Evolutionary conservation across 2,329 filamentous ascomycete genomes (phyloP).

Genomic region (Elsinoe perseae): DNA sequence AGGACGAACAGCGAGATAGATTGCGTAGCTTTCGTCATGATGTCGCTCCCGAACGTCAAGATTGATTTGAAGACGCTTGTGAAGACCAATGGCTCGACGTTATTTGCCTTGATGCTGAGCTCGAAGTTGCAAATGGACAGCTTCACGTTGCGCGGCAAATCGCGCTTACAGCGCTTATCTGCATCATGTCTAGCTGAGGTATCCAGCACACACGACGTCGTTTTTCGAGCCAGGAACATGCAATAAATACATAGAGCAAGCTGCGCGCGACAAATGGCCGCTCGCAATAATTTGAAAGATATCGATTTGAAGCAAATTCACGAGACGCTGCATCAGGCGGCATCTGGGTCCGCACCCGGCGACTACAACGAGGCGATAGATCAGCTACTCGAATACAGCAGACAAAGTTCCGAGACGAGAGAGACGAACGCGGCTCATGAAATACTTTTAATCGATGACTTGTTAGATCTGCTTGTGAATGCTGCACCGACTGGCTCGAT

Average conservation of each 20-base stretch:
- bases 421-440: conserved; percentile 2
- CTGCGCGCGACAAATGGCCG: not conserved
- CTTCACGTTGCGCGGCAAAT: conserved; percentile 14
- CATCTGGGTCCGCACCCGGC: not conserved
- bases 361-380: not conserved
- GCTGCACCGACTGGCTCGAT: not conserved
- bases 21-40: conserved; percentile 90
- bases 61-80: not conserved
- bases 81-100: not conserved
- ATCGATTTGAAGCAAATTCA: not conserved
- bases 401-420: conserved; percentile 8
- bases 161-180: not conserved
- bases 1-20: conserved; percentile 82
- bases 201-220: not conserved
- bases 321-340: not conserved
- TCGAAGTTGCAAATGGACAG: not conserved
- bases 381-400: conserved; percentile 10
- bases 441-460: not conserved
- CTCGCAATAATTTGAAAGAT: too few relatives aligned
- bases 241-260: not conserved
- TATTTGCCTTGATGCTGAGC: conserved; percentile 1
- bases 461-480: not conserved
- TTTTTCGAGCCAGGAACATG: not conserved
- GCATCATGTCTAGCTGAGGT: not conserved
- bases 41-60: conserved; percentile 28